Base-by-base conservation (phyloP, 352 stramenopile genomes). In the Phytophthora pini region DNA sequence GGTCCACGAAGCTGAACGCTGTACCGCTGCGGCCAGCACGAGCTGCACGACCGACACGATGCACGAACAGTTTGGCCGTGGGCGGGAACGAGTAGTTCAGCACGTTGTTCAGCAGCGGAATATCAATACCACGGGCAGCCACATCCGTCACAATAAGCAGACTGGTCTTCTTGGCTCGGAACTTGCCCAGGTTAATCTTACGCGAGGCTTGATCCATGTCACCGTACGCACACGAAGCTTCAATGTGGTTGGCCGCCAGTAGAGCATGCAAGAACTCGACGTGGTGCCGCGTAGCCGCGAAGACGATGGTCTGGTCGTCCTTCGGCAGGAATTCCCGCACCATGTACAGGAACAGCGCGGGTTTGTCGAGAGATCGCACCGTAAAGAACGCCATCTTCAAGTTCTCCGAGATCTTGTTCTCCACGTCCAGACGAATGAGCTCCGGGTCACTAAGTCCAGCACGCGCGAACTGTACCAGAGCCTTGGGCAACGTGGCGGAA, bases 231-330 rank as follows among this genome's bases (percentile, higher is more conserved):
- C 87, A 87, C 34, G 85, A 97, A 51, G 85, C 93, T 4, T 96
- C 80, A 41, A 97, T 92, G 56, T 88, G 80, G 64, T 88, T 84
- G 10, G 91, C 86, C 6, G 72, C 76, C 6, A 98, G 72, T 20
- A 99, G 65, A n/a, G 95, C 93, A 59, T 98, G 88, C n/a, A 99
- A 65, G 56, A 99, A 99, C 77, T 99, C 98, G 8, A 98, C 97
- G 77, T 99, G 97, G 77, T 99, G 97, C 20, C 96, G 82, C 26
- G 98, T 99, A 6, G 98, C 97, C 4, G 94, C 94, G 70, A 99
- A 99, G 31, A 99, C 92, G 36, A 99, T 97, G 13, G 97, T 99
- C 60, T 99, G 88, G 31, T 98, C 84, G 27, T 88, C 82, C 48
- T 83, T 76, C 8, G 91, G 89, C 61, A 98, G 88, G 57, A 99